Evolutionary conservation across 352 stramenopile genomes (phyloP).

Genomic region (Peronospora destructor): DNA sequence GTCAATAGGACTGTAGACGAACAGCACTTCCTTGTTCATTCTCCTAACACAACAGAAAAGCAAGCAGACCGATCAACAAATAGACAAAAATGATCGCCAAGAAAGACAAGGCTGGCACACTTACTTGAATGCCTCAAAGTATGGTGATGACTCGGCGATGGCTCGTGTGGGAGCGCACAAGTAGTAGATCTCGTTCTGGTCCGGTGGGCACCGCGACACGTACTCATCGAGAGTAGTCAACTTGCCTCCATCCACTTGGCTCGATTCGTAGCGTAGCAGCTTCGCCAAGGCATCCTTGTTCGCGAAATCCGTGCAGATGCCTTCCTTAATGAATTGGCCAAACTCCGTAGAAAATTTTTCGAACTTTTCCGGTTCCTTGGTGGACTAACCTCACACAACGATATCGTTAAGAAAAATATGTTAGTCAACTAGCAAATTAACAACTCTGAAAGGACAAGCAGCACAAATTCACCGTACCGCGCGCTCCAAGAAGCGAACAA

Average conservation of each 20-base stretch:
- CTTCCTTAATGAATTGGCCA: conserved; percentile 96
- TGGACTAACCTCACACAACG: conserved; percentile 41
- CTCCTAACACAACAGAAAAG: conserved; percentile 40
- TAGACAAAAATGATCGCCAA: background rate
- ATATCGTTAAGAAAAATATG: background rate
- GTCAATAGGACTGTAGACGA: conserved; percentile 98
- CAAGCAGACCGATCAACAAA: background rate
- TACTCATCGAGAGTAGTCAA: conserved; percentile 98
- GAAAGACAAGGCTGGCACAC: conserved; percentile 10
- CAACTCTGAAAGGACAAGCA: background rate
- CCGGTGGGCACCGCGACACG: conserved; percentile 89
- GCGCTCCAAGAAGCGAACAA: conserved; percentile 86
- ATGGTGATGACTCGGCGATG: conserved; percentile 94
- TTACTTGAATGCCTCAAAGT: conserved; percentile 98
- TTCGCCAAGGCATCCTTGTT: conserved; percentile 92
- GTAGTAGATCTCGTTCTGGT: conserved; percentile 99
- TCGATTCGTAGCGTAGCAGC: conserved; percentile 97
- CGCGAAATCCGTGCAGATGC: conserved; percentile 92
- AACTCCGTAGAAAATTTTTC: conserved; percentile 98
- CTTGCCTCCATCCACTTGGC: conserved; percentile 86
- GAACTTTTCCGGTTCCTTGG: conserved; percentile 95
- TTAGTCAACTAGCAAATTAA: conserved; percentile 1
- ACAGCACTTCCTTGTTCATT: conserved; percentile 93
- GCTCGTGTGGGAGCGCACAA: conserved; percentile 92
- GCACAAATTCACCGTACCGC: conserved; percentile 30